Evolutionary conservation across 1,284 basidiomycete species (phyloP).

Genomic region (Sphaerobolus stellatus): DNA sequence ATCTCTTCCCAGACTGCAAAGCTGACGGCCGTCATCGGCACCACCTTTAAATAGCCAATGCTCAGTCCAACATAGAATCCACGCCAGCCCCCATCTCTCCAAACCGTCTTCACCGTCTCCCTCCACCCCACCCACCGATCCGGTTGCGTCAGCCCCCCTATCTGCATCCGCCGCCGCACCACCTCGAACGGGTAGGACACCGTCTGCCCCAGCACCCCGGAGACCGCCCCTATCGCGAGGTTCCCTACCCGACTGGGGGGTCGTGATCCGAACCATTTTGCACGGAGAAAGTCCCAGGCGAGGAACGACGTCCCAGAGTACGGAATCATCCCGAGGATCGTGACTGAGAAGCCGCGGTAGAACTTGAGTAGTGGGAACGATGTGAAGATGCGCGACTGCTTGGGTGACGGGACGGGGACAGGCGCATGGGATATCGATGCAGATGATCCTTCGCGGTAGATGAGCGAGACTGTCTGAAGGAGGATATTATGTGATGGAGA

Average conservation of each 20-base stretch:
- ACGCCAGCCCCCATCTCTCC: slow-evolving; percentile 68
- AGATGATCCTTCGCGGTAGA: slow-evolving; percentile 67
- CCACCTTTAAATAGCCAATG: slow-evolving; percentile 95
- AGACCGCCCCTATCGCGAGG: slow-evolving; percentile 85
- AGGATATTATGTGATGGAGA: slow-evolving; percentile 54
- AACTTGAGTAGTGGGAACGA: slow-evolving; percentile 80
- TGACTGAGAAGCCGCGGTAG: slow-evolving; percentile 94
- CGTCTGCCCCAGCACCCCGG: slow-evolving; percentile 88
- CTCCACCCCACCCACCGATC: slow-evolving; percentile 78
- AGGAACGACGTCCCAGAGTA: slow-evolving; percentile 97
- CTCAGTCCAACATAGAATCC: slow-evolving; percentile 94
- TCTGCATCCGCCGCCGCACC: slow-evolving; percentile 91
- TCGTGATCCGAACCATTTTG: slow-evolving; percentile 40
- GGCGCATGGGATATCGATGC: slow-evolving; percentile 43
- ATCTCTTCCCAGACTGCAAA: slow-evolving; percentile 76
- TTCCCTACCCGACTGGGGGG: slow-evolving; percentile 49
- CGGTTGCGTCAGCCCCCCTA: slow-evolving; percentile 81
- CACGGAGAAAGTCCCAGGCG: slow-evolving; percentile 83
- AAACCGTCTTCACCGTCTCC: slow-evolving; percentile 75
- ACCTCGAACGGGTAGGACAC: slow-evolving; percentile 97
- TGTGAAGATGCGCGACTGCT: slow-evolving; percentile 28
- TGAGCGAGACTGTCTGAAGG: slow-evolving; percentile 56
- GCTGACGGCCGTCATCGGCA: slow-evolving; percentile 92
- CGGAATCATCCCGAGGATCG: slow-evolving; percentile 90
- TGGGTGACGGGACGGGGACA: slow-evolving; percentile 25